phyloP scores from a whole-genome alignment of 805 yeast species.

The Candida michaelii region DNA sequence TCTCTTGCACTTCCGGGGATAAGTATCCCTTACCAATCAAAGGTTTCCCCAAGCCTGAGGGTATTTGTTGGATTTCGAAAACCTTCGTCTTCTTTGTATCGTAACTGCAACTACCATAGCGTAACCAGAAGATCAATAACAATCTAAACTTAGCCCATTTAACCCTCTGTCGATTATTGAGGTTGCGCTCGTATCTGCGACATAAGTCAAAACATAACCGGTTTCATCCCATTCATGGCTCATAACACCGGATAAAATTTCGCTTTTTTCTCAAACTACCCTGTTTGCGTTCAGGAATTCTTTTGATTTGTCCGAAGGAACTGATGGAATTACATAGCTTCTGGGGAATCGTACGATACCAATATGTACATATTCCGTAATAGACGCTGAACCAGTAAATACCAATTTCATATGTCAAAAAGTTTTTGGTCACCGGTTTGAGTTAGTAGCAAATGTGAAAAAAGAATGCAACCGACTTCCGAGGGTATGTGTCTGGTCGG shows the following conservation, averaged over 20 bases:
- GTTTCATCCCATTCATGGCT: background rate
- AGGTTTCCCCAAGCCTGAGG: too few species aligned
- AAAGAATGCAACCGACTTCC: background rate
- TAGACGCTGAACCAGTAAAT: background rate
- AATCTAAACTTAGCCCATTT: background rate
- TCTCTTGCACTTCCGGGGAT: background rate
- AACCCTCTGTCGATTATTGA: background rate
- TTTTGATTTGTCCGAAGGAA: background rate
- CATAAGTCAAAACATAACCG: background rate
- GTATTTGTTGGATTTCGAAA: too few species aligned
- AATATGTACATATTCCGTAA: background rate
- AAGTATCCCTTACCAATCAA: too few species aligned
- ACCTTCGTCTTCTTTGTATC: background rate
- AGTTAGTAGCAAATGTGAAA: slow-evolving; percentile 3
- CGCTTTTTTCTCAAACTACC: background rate
- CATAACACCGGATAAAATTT: slow-evolving; percentile 4
- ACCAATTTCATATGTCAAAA: background rate
- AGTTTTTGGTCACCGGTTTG: background rate
- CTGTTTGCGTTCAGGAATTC: background rate
- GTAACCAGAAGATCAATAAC: background rate
- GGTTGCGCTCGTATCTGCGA: slow-evolving; percentile 6
- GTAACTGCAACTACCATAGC: background rate
- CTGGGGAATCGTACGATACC: background rate
- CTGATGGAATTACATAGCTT: too few species aligned
- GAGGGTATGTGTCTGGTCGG: slow-evolving; percentile 3